Evolutionary conservation across 2,329 filamentous ascomycete species (phyloP).

Genomic region (Aspergillus aculeatus): DNA sequence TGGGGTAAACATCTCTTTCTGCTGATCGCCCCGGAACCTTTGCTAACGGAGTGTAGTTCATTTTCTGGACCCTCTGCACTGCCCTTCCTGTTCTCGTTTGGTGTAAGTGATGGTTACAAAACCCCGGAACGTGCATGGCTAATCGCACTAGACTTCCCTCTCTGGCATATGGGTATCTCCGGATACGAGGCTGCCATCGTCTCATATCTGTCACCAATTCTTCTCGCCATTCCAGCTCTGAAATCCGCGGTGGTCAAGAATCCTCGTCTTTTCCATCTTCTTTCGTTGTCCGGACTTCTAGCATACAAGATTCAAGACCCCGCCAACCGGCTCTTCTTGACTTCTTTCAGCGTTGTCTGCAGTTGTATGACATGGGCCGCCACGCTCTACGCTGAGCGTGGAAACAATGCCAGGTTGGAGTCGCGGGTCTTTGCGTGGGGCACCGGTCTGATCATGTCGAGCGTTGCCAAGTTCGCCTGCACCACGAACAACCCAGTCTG

Average conservation of each 20-base stretch:
- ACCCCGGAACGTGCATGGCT: constrained; percentile 14
- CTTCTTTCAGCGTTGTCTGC: constrained; percentile 77
- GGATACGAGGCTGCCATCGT: constrained; percentile 91
- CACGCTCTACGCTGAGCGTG: constrained; percentile 74
- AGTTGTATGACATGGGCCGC: constrained; percentile 81
- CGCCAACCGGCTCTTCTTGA: constrained; percentile 71
- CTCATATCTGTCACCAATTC: constrained; percentile 74
- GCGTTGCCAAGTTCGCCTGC: constrained; percentile 87
- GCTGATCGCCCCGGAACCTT: background rate
- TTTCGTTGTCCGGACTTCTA: constrained; percentile 74
- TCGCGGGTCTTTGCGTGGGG: constrained; percentile 76
- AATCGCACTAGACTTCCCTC: constrained; percentile 70
- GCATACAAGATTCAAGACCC: constrained; percentile 76
- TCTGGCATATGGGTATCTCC: constrained; percentile 99
- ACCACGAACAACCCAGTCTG: constrained; percentile 95
- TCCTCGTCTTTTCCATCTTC: constrained; percentile 67
- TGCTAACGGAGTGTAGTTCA: constrained; percentile 59
- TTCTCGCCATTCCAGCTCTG: constrained; percentile 70
- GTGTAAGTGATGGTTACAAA: constrained; percentile 62
- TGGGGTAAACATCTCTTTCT: constrained; percentile 60
- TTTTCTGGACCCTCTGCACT: constrained; percentile 94
- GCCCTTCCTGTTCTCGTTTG: constrained; percentile 85
- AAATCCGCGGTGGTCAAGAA: constrained; percentile 68
- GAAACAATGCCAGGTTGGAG: constrained; percentile 73
- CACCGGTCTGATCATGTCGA: constrained; percentile 79